phyloP scores from a whole-genome alignment of 306 rosid species.

The Sophora flavescens region DNA sequence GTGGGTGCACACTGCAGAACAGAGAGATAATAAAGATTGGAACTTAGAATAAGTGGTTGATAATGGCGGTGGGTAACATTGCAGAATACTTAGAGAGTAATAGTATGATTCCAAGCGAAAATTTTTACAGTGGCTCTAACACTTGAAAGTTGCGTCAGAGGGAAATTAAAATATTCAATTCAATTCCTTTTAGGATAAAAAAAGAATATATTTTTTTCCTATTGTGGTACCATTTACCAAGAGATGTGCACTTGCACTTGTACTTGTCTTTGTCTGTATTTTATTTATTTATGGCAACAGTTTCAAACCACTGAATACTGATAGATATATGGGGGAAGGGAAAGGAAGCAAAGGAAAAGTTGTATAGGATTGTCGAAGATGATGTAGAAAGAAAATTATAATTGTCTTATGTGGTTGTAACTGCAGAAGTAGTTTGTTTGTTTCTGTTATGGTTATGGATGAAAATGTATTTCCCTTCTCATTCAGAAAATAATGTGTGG shows the following conservation, averaged over 20 bases:
- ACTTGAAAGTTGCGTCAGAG: slow-evolving; percentile 54
- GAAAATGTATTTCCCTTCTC: slow-evolving; percentile 7
- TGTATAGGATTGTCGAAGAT: slow-evolving; percentile 12
- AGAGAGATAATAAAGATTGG: slow-evolving; percentile 33
- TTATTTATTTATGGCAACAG: slow-evolving; percentile 14
- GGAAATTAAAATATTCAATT: slow-evolving; percentile 42
- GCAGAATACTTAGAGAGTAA: slow-evolving; percentile 19
- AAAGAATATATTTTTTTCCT: background rate
- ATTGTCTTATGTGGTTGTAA: slow-evolving; percentile 17
- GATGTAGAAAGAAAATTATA: slow-evolving; percentile 17
- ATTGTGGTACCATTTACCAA: slow-evolving; percentile 43
- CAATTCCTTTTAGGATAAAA: background rate
- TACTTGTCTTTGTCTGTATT: slow-evolving; percentile 32
- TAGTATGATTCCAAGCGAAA: slow-evolving; percentile 29
- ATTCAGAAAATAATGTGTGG: slow-evolving; percentile 31
- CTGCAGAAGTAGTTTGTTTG: slow-evolving; percentile 20
- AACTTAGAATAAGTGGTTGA: slow-evolving; percentile 26
- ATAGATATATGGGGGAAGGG: background rate
- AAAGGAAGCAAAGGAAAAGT: slow-evolving; percentile 21
- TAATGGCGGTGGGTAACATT: slow-evolving; percentile 30
- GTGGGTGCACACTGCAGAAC: background rate
- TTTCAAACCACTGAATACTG: background rate
- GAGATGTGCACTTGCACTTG: slow-evolving; percentile 43
- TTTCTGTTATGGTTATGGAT: slow-evolving; percentile 39
- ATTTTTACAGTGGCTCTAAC: slow-evolving; percentile 31